Percentiles rank a stretch among this genome's conserved stretches.
Evolutionary conservation across 805 yeast species (phyloP).

Genomic region (Vanderwaltozyma yarrowii): DNA sequence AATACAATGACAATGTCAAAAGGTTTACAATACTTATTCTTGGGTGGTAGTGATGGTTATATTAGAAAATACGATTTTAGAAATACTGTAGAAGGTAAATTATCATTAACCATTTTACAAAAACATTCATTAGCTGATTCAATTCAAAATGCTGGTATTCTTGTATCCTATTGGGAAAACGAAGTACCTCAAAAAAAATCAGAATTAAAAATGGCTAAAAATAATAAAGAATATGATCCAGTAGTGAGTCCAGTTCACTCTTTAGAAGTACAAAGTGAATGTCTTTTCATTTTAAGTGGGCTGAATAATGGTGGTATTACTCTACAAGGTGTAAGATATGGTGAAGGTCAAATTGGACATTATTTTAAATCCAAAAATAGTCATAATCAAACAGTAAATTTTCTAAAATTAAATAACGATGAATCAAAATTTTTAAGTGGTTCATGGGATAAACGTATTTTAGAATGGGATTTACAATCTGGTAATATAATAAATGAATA

Average conservation of each 20-base stretch:
- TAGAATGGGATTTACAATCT: conserved; percentile 78
- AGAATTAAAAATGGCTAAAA: conserved; percentile 26
- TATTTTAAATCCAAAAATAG: conserved; percentile 44
- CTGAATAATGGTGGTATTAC: conserved; percentile 77
- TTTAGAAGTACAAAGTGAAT: conserved; percentile 71
- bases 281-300: conserved; percentile 79
- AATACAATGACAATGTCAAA: conserved; percentile 67
- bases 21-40: conserved; percentile 77
- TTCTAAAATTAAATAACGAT: conserved; percentile 46
- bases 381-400: conserved; percentile 71
- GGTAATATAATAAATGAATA: conserved; percentile 47
- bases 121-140: conserved; percentile 82
- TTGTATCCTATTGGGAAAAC: conserved; percentile 88
- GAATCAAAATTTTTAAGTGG: conserved; percentile 70
- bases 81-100: conserved; percentile 75
- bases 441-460: conserved; percentile 76
- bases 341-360: conserved; percentile 73
- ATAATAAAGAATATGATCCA: conserved; percentile 38
- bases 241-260: conserved; percentile 78
- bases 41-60: conserved; percentile 95
- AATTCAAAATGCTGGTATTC: conserved; percentile 72
- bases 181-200: conserved; percentile 66
- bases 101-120: conserved; percentile 84
- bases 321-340: conserved; percentile 69
- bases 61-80: conserved; percentile 82